Evolutionary conservation across 164 flowering plant species (phyloP).

Genomic region (Stephania yunnanensis): DNA sequence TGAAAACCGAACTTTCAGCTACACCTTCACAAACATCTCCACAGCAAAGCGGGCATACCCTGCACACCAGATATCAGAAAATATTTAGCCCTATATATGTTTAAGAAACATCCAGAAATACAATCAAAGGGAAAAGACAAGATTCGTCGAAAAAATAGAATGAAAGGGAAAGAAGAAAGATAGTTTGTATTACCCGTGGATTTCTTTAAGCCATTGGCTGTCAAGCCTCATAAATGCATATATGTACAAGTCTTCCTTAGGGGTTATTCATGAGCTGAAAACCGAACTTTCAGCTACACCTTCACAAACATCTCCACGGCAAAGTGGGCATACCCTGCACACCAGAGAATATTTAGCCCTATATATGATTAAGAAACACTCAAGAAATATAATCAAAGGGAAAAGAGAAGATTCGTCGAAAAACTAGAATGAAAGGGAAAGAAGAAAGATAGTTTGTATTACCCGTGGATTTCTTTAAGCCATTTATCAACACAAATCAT

Average conservation of each 20-base stretch:
- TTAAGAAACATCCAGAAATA: no score
- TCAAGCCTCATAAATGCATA: conserved; percentile 7
- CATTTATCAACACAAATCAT: conserved; percentile 78
- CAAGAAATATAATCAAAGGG: no score
- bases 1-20: conserved; percentile 25
- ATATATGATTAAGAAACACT: background rate
- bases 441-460: conserved; percentile 7
- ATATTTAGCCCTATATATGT: background rate
- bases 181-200: conserved; percentile 49
- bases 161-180: background rate
- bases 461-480: conserved; percentile 86
- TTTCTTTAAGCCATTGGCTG: no score
- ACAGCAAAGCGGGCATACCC: conserved; percentile 83
- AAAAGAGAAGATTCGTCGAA: background rate
- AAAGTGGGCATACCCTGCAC: conserved; percentile 76
- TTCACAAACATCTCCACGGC: conserved; percentile 70
- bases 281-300: conserved; percentile 26
- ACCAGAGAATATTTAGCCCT: background rate
- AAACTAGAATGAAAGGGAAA: background rate
- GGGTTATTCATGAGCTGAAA: conserved; percentile 19
- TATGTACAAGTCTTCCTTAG: conserved; percentile 23
- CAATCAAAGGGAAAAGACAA: no score
- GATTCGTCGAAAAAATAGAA: background rate
- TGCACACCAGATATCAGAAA: conserved; percentile 16
- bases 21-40: conserved; percentile 58